A percentile compares a stretch with the other conserved stretches of the same genome.
phyloP scores from a whole-genome alignment of 805 yeast genomes.

The Tetrapisispora fleetii region DNA sequence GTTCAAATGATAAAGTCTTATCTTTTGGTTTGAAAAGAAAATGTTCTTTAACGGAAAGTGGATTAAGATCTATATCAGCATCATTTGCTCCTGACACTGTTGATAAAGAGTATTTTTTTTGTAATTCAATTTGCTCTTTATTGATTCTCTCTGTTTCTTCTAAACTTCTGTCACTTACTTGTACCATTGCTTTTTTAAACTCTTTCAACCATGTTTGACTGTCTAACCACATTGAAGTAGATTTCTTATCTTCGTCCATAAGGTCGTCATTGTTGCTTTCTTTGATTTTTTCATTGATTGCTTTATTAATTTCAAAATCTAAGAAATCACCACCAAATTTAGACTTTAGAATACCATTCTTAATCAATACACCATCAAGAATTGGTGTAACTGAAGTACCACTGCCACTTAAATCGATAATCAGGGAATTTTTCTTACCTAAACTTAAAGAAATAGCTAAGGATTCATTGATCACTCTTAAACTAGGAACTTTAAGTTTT shows the following conservation, averaged over 20 bases:
- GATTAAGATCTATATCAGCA: conserved; percentile 8
- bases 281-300: conserved; percentile 26
- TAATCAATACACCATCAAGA: conserved; percentile 59
- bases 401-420: conserved; percentile 70
- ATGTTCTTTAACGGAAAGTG: conserved; percentile 14
- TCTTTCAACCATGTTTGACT: conserved; percentile 25
- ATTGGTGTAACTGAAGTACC: conserved; percentile 67
- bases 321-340: conserved; percentile 80
- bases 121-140: conserved; percentile 18
- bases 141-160: conserved; percentile 18
- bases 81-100: conserved; percentile 1
- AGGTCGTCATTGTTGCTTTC: conserved; percentile 1
- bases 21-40: conserved; percentile 11
- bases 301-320: conserved; percentile 50
- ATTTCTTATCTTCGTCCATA: conserved; percentile 2
- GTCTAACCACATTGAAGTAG: conserved; percentile 19
- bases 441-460: conserved; percentile 68
- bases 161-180: conserved; percentile 21
- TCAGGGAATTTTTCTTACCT: conserved; percentile 68
- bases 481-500: conserved; percentile 61
- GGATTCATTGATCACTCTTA: conserved; percentile 68
- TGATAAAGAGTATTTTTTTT: conserved; percentile 13
- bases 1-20: conserved; percentile 17
- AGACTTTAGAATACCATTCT: conserved; percentile 55
- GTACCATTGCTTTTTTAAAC: conserved; percentile 24